A percentile compares a stretch with the other conserved stretches of the same genome.
Evolutionary conservation across 1,284 basidiomycete species (phyloP).

Genomic region (Ceratorhiza oryzae-sativae): DNA sequence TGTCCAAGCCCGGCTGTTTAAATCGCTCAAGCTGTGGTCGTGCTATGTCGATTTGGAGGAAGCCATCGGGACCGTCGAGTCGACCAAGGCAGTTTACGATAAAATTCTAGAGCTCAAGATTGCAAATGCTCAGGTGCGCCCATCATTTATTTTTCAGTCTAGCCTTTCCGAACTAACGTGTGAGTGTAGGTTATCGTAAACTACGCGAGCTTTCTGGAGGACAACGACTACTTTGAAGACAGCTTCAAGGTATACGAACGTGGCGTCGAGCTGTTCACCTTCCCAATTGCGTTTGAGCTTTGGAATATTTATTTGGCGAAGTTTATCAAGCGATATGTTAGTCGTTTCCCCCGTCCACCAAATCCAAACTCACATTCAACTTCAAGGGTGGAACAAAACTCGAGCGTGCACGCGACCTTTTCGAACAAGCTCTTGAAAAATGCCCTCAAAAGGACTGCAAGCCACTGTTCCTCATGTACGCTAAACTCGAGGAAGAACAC

Average conservation of each 20-base stretch:
- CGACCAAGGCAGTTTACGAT: constrained; percentile 93
- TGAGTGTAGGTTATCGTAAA: constrained; percentile 93
- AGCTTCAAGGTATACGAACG: constrained; percentile 99
- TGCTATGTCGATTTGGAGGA: constrained; percentile 99
- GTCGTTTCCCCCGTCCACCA: constrained; percentile 48
- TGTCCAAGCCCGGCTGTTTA: constrained; percentile 92
- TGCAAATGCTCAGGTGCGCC: constrained; percentile 86
- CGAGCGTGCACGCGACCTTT: constrained; percentile 93
- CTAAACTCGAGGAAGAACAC: constrained; percentile 91
- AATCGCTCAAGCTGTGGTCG: constrained; percentile 98
- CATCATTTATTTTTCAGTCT: no score
- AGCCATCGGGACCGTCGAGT: constrained; percentile 92
- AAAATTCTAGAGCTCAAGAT: constrained; percentile 97
- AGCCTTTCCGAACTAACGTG: no score
- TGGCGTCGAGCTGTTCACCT: constrained; percentile 96
- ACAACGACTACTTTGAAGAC: constrained; percentile 98
- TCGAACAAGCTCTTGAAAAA: constrained; percentile 96
- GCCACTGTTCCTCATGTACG: constrained; percentile 94
- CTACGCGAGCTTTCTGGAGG: constrained; percentile 96
- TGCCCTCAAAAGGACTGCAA: constrained; percentile 96
- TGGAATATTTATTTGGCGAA: constrained; percentile 99
- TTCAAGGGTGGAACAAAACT: constrained; percentile 87
- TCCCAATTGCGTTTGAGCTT: constrained; percentile 97
- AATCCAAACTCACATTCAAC: constrained; percentile 11
- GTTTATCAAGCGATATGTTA: constrained; percentile 94